Base-by-base conservation (phyloP, 2,329 filamentous ascomycete species). In the Alternaria sp. region DNA sequence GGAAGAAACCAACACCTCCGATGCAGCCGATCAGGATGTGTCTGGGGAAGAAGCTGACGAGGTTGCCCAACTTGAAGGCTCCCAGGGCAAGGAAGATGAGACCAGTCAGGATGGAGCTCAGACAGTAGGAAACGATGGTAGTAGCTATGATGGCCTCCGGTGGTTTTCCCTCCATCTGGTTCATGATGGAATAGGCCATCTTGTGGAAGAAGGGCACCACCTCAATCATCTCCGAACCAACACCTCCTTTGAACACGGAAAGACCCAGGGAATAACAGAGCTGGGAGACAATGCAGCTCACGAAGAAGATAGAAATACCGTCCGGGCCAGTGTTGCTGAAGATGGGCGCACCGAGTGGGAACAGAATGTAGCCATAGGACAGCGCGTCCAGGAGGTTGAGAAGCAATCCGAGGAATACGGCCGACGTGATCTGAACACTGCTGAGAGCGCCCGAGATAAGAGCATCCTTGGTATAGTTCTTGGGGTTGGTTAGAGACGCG, bases 191-290 rank as follows among this genome's bases (percentile, higher is more conserved):
- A 67, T 90, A 89, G 1, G 96, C 94, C 95, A 99, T 99, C 75
- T 95, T 97, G 82, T 99, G 96, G 78, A 99, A 98, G 82, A 99
- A 99, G 0, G 95, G 96, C 1, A 99, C 95, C 1, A 98, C 95
- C 82, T 99, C 96, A 70, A 98, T 99, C 89, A 99, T 90, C 80
- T 99, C 96, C 3, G 96, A 98, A 6, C 96, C 96, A 63, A 99
- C 89, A 4, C 93, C 94, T 15, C 96, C 95, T 69, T 88, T 91
- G 82, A 99, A 99, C 33, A 93, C 89, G 74, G 94, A 97, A 1
- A 93, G 92, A 4, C 89, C 90, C 20, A 87, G 86, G 0, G 95
- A 97, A 78, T 95, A 98, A 15, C 93, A 92, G 55, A 99, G 80
- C 78, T 99, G 96, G 0, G 96, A 92, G 44, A 98, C 87, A 67